Base-by-base conservation (phyloP, 495 filamentous ascomycete species). In the Aspergillus kassunensis region DNA sequence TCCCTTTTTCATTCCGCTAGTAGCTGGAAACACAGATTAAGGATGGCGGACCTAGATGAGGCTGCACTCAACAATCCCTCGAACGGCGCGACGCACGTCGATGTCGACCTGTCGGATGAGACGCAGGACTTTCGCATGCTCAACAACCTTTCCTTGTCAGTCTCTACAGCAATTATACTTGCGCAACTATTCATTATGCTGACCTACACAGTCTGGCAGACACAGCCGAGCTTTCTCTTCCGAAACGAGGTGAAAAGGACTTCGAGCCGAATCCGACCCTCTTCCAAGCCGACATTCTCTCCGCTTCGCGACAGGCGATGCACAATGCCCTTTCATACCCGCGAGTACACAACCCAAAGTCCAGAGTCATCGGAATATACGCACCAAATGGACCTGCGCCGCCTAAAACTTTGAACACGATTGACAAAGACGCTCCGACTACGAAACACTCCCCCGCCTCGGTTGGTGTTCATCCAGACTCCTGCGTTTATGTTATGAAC, bases 211-310 rank as follows among this genome's bases (percentile, higher is more conserved):
- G 67, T 21, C 49, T 71, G 37, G 57, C 65, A 45, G 72, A 71
- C 24, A 54, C 58, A 31, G 54, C 70, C 21, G 59, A 72, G 36
- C 54, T 69, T 6, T 67, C 70, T 12, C 74, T 91, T 29, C 88
- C 88, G 31, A 84, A 82, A 53, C 87, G 88, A 51, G 93, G 93
- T 42, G 88, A 93, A 63, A 98, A 98, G 66, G 93, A 98, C 73
- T 98, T 97, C 67, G 93, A 97, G 69, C 81, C 88, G 12, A 89
- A 97, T 66, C 89, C 86, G 50, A 97, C 93, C 12, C 73, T 80
- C 39, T 81, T 85, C 48, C 93, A 98, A 68, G 80, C 82, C 55
- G 70, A 78, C 44, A 78, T 85, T 20, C 85, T 98, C 41, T 81
- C 83, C 54, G 82, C 86, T 19, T 92, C 89, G 23, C 83, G 92